Conservation (phyloP, 2,329 filamentous ascomycete species). For the Apiospora malaysiana region DNA sequence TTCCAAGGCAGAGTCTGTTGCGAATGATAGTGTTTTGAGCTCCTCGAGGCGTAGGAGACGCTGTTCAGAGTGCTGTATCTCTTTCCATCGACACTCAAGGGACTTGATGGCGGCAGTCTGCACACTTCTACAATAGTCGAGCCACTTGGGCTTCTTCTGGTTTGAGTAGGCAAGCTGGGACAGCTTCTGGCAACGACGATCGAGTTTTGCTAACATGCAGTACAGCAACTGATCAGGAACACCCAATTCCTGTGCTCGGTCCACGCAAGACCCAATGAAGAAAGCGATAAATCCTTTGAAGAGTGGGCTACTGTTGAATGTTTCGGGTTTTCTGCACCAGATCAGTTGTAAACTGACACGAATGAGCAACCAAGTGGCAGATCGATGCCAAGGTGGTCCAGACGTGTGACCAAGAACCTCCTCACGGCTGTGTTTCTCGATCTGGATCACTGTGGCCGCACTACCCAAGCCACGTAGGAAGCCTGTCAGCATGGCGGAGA, state of each 20-base stretch:
- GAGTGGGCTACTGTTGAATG: not conserved
- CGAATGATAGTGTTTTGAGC: not conserved
- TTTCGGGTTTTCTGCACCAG: not conserved
- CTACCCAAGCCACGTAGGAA: conserved; percentile 18
- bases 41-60: not conserved
- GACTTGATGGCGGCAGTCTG: not conserved
- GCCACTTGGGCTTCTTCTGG: not conserved
- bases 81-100: not conserved
- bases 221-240: not conserved
- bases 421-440: conserved; percentile 20
- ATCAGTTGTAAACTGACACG: conserved; percentile 10
- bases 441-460: not conserved
- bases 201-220: conserved; percentile 23
- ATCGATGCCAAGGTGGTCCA: conserved; percentile 19
- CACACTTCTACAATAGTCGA: not conserved
- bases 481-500: conserved; percentile 1
- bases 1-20: not conserved
- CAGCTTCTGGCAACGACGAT: conserved; percentile 18
- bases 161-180: not conserved
- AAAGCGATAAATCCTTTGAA: conserved; percentile 21
- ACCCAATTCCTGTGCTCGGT: not conserved
- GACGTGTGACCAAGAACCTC: conserved; percentile 1
- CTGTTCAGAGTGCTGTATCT: not conserved
- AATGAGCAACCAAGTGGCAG: conserved; percentile 19
- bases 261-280: conserved; percentile 10